Percentiles rank a stretch among this genome's conserved stretches.
Evolutionary conservation across 768 basidiomycete genomes (phyloP).

Genomic region (Suillus lakei): DNA sequence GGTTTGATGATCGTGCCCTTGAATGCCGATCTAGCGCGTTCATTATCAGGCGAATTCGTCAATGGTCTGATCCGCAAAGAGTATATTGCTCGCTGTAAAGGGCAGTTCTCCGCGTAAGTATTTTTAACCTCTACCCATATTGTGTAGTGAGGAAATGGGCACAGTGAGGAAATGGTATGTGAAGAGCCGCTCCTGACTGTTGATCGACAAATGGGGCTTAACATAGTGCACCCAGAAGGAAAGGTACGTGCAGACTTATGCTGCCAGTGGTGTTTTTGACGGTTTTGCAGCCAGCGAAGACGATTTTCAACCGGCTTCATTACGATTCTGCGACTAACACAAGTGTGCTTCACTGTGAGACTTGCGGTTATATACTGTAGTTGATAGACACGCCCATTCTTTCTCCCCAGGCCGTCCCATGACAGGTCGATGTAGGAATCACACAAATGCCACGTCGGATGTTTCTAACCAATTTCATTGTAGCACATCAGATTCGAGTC

Average conservation of each 20-base stretch:
- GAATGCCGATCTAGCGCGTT: constrained; percentile 66
- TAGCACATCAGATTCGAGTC: constrained; percentile 97
- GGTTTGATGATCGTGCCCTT: constrained; percentile 95
- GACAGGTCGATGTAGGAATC: constrained; percentile 85
- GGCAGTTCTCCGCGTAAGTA: constrained; percentile 86
- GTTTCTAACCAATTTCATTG: constrained; percentile 12
- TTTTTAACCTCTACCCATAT: background rate
- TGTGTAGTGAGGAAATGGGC: background rate
- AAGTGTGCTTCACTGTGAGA: constrained; percentile 83
- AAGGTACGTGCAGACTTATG: constrained; percentile 45
- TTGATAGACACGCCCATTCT: constrained; percentile 10
- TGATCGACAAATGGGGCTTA: constrained; percentile 96
- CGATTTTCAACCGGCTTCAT: constrained; percentile 80
- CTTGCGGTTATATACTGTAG: background rate
- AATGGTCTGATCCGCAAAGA: constrained; percentile 86
- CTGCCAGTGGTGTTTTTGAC: background rate
- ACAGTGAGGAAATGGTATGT: constrained; percentile 79
- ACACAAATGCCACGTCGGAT: background rate
- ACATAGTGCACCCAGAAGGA: constrained; percentile 94
- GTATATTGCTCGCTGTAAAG: constrained; percentile 87
- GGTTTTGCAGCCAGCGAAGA: constrained; percentile 75
- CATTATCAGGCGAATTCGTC: constrained; percentile 81
- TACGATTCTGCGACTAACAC: constrained; percentile 84
- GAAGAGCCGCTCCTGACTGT: constrained; percentile 89
- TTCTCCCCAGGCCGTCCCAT: constrained; percentile 69